phyloP scores from a whole-genome alignment of 1,284 basidiomycete genomes.

The Meripilus lineatus region DNA sequence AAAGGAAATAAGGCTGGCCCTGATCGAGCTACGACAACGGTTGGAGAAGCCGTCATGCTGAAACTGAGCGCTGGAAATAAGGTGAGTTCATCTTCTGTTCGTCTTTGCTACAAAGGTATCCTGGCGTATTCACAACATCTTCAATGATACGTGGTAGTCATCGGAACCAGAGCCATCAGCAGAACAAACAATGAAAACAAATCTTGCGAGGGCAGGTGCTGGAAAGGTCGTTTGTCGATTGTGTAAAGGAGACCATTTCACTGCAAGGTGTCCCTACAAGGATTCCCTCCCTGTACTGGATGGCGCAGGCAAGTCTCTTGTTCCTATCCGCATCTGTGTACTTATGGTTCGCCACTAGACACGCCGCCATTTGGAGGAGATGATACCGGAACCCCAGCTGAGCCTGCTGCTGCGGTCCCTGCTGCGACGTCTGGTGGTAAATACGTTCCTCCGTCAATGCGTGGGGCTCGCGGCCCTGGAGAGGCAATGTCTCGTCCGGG shows the following conservation, averaged over 20 bases:
- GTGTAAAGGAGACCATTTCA: slow-evolving; percentile 98
- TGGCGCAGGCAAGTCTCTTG: slow-evolving; percentile 40
- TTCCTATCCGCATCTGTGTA: slow-evolving; percentile 6
- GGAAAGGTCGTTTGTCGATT: slow-evolving; percentile 92
- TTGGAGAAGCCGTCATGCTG: slow-evolving; percentile 87
- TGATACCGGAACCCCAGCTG: slow-evolving; percentile 34
- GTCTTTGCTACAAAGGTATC: background rate
- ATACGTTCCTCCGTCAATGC: slow-evolving; percentile 93
- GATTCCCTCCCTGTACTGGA: slow-evolving; percentile 85
- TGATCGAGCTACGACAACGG: slow-evolving; percentile 92
- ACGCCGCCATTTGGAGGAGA: slow-evolving; percentile 55
- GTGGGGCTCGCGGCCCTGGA: slow-evolving; percentile 69
- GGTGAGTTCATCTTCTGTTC: slow-evolving; percentile 38
- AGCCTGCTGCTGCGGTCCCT: slow-evolving; percentile 37
- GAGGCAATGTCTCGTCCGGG: slow-evolving; percentile 73
- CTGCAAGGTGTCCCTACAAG: slow-evolving; percentile 98
- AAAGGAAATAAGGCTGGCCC: slow-evolving; percentile 87
- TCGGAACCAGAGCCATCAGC: slow-evolving; percentile 66
- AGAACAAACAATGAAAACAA: slow-evolving; percentile 67
- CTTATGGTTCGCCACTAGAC: slow-evolving; percentile 24
- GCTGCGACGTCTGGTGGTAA: slow-evolving; percentile 55
- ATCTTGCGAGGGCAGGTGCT: slow-evolving; percentile 66
- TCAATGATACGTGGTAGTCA: slow-evolving; percentile 27
- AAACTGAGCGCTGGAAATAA: slow-evolving; percentile 86
- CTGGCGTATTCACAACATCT: background rate